Base-by-base conservation (phyloP, 2,329 filamentous ascomycete species). In the Epichloe aotearoae region DNA sequence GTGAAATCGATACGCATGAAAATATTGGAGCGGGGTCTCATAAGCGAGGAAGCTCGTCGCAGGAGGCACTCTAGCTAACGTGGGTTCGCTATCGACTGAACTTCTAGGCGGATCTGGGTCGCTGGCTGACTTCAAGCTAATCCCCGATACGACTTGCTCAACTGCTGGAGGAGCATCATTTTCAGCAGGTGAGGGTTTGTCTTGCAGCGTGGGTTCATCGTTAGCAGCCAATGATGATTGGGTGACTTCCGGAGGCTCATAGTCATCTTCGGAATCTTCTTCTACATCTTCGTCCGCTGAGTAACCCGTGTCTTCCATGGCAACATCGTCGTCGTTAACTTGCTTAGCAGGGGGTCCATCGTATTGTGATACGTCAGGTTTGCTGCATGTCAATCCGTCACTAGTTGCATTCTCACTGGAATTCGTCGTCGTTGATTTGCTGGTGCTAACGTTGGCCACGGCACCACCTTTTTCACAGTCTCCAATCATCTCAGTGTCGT, bases 1-100 rank as follows among this genome's bases (percentile, higher is more conserved):
- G 63, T 97, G 90, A 64, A 91, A 96, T 58, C 91, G 88, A 69
- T 87, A 98, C 38, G 87, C 84, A 65, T 82, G 88, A 67, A 97
- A 96, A 58, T 79, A 78, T 58, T 79, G 81, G 54, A 98, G 73
- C 34, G 89, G 86, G 62, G 88, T 95, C 62, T 86, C 76, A 68
- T 98, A 98, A 2, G 88, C 82, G 36, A 65, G 50, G 52, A 68
- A 69, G 33, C 57, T 54, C 17, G 60, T 57, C 37, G 41, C 55
- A 11, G 49, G 20, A 34, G 39, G 40, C 17, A 30, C 30, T 30
- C 54, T 38, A 26, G 53, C 57, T 53, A 52, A 62, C 59, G 53
- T 56, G 63, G 30, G 54, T 52, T 52, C 46, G 41, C n/a, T 42
- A 46, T 3, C 44, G 15, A 33, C 36, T 26, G 26, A 19, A 12